phyloP scores from a whole-genome alignment of 306 rosid genomes.

The Arachis hypogaea region DNA sequence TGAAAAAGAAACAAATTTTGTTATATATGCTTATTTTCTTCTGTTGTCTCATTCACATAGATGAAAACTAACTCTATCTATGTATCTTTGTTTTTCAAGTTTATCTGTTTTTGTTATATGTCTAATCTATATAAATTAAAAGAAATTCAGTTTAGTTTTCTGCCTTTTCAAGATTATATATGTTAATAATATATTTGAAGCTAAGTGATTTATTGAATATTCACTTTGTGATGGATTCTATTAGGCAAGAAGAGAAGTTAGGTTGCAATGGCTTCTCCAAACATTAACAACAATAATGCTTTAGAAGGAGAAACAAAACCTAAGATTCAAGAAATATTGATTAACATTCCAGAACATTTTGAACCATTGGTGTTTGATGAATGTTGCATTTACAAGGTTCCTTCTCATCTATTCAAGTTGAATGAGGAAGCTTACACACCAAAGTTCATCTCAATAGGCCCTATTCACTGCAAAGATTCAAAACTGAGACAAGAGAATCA shows the following conservation, averaged over 20 bases:
- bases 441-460: conserved; percentile 42
- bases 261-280: conserved; percentile 31
- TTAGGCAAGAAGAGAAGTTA: conserved; percentile 14
- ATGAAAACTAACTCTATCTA: too few species aligned
- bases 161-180: neutral
- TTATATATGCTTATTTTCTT: neutral
- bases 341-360: conserved; percentile 33
- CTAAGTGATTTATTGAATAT: conserved; percentile 1
- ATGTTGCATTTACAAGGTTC: conserved; percentile 46
- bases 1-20: neutral
- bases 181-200: neutral
- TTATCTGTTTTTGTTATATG: too few species aligned
- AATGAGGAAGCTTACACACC: conserved; percentile 37
- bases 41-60: neutral
- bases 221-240: neutral
- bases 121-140: too few species aligned
- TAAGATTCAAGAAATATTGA: conserved; percentile 33
- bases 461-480: conserved; percentile 20
- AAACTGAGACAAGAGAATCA: conserved; percentile 30
- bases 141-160: neutral
- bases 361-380: conserved; percentile 21
- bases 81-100: too few species aligned
- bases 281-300: neutral
- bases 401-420: conserved; percentile 24
- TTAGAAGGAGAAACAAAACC: conserved; percentile 5